A percentile compares a stretch with the other conserved stretches of the same genome.
These are phyloP conservation scores for Russula vinacea DNA, from an alignment of 768 basidiomycete species.

Conservation along the genomic window DNA sequence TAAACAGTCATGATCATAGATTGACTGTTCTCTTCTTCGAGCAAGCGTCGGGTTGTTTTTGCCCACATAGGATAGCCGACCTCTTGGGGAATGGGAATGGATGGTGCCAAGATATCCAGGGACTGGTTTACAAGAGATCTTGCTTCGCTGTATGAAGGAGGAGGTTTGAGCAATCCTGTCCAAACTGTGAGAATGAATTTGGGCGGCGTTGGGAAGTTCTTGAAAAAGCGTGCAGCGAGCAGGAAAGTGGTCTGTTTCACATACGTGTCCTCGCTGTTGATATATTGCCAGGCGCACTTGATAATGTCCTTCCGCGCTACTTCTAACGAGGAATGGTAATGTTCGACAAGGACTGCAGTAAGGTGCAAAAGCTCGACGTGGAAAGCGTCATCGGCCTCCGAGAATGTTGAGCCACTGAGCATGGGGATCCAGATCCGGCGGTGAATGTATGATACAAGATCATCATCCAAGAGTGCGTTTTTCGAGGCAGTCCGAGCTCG, in stretches of 20 bases:
- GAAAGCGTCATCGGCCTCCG: conserved; percentile 74
- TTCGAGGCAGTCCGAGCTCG: conserved; percentile 57
- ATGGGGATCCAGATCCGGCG: conserved; percentile 80
- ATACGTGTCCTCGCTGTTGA: conserved; percentile 79
- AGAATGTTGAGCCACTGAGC: conserved; percentile 50
- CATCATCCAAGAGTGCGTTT: conserved; percentile 63
- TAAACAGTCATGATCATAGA: conserved; percentile 78
- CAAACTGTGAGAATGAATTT: conserved; percentile 92
- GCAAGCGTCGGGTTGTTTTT: conserved; percentile 72
- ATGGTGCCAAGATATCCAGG: conserved; percentile 79
- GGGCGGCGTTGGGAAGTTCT: conserved; percentile 79
- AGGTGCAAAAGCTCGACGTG: conserved; percentile 89
- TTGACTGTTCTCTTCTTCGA: conserved; percentile 82
- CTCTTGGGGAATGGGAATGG: conserved; percentile 72
- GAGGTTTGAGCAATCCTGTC: conserved; percentile 82
- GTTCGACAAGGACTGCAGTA: conserved; percentile 83
- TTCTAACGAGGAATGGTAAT: conserved; percentile 74
- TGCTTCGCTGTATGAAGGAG: conserved; percentile 60
- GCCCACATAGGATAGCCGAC: conserved; percentile 76
- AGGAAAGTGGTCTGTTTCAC: conserved; percentile 93
- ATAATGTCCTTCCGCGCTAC: conserved; percentile 89
- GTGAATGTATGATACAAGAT: conserved; percentile 68
- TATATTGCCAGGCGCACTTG: conserved; percentile 88
- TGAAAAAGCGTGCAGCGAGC: conserved; percentile 88
- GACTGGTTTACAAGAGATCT: conserved; percentile 79